Base-by-base conservation (phyloP, 192 early-diverging fungal species). In the Globomyces pollinis-pini region DNA sequence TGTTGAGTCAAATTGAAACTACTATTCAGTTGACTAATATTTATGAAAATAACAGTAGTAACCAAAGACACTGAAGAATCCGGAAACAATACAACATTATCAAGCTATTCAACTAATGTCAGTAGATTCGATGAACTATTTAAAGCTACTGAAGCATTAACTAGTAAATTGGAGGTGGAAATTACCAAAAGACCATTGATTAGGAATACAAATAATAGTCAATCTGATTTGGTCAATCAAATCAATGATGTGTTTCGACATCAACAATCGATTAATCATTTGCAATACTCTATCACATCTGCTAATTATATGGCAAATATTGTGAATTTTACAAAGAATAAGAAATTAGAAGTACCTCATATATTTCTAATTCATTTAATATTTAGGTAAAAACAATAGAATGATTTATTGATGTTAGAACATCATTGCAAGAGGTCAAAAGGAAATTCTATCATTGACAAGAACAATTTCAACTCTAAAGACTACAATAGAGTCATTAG, bases 271-370 rank as follows among this genome's bases (percentile, higher is more conserved):
- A 34, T 54, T 8, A 54, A 54, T n/a, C 52, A 54, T 7, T 26
- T 54, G 7, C 52, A 54, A 23, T 54, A 54, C 1, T 54, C 52
- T 12, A 26, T 54, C 0, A 32, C 52, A 21, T 26, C 52, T 24
- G 52, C 52, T 9, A 54, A 54, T 24, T 54, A 54, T 34, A 39
- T 54, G 52, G 52, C 52, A 5, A 54, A 54, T 34, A 54, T 54
- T 34, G 52, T 31, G 21, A 54, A 54, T 39, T 54, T 54, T 26
- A 39, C 52, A 26, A 18, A 26, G 2, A 54, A 24, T 26, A 54
- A 54, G 38, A 54, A 54, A 39, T 54, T 54, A 31, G 52, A 54
- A 23, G 52, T 18, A 34, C n/a, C 12, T 39, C n/a, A 13, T 39
- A n/a, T 18, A 39, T 18, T 13, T 13, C n/a, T 39, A 13, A 39